phyloP scores from a whole-genome alignment of 306 rosid genomes.

The Mucuna pruriens region DNA sequence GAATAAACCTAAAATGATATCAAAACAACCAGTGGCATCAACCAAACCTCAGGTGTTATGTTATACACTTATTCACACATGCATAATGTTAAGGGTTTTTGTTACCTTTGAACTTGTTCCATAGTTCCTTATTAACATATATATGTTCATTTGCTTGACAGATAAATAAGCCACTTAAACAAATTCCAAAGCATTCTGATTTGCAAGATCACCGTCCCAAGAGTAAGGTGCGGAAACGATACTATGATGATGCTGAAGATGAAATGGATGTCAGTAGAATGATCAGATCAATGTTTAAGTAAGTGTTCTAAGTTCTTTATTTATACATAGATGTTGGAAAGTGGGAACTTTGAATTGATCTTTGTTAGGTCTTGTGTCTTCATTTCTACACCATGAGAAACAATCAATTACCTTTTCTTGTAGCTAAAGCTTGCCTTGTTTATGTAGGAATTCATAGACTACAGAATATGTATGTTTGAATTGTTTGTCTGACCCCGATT shows the following conservation, averaged over 20 bases:
- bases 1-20: slow-evolving; percentile 55
- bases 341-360: neutral
- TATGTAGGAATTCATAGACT: neutral
- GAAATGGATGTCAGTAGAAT: slow-evolving; percentile 45
- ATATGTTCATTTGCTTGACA: slow-evolving; percentile 42
- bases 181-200: slow-evolving; percentile 42
- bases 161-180: slow-evolving; percentile 63
- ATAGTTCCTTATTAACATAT: slow-evolving; percentile 2
- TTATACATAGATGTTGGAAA: neutral
- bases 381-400: neutral
- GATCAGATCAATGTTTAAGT: slow-evolving; percentile 79
- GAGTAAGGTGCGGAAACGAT: slow-evolving; percentile 56
- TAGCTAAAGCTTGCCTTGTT: neutral
- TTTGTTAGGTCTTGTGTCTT: neutral
- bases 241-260: slow-evolving; percentile 51
- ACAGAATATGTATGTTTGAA: neutral
- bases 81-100: neutral
- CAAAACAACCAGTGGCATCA: slow-evolving; percentile 58
- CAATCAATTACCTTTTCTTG: neutral
- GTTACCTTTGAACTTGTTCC: neutral
- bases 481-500: neutral
- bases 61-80: neutral
- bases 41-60: slow-evolving; percentile 65
- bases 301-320: slow-evolving; percentile 30
- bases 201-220: slow-evolving; percentile 59